phyloP scores from a whole-genome alignment of 805 yeast genomes.

The Candida taoyuanica region DNA sequence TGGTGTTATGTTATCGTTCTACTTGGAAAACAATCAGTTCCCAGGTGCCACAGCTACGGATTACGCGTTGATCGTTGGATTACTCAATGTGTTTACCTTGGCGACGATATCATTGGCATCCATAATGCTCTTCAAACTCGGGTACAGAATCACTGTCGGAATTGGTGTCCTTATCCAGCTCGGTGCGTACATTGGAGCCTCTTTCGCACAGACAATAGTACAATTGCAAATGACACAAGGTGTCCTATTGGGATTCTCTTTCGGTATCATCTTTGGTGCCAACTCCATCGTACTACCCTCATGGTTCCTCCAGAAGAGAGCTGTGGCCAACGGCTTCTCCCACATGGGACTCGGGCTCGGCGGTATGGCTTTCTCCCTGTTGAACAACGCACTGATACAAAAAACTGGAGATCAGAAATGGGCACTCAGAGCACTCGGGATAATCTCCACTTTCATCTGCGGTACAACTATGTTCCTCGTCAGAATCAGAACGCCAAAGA shows the following conservation, averaged over 20 bases:
- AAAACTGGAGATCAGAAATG: slow-evolving; percentile 39
- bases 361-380: slow-evolving; percentile 41
- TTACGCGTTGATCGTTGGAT: slow-evolving; percentile 53
- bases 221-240: slow-evolving; percentile 52
- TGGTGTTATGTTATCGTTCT: slow-evolving; percentile 51
- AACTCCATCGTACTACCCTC: slow-evolving; percentile 45
- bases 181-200: slow-evolving; percentile 46
- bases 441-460: slow-evolving; percentile 35
- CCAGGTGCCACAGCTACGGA: slow-evolving; percentile 47
- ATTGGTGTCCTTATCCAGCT: slow-evolving; percentile 41
- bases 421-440: slow-evolving; percentile 44
- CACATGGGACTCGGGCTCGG: slow-evolving; percentile 51
- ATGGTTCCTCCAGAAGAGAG: slow-evolving; percentile 48
- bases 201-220: slow-evolving; percentile 45
- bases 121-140: slow-evolving; percentile 38
- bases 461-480: slow-evolving; percentile 38
- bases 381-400: slow-evolving; percentile 38
- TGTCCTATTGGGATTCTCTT: slow-evolving; percentile 44
- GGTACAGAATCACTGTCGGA: slow-evolving; percentile 35
- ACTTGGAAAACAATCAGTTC: slow-evolving; percentile 37
- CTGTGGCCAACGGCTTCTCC: slow-evolving; percentile 46
- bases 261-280: slow-evolving; percentile 48
- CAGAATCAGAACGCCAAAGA: slow-evolving; percentile 39
- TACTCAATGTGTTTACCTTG: slow-evolving; percentile 47
- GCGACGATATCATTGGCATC: slow-evolving; percentile 46